Conservation (phyloP, 805 yeast genomes). For the Osmozyma mogii region DNA sequence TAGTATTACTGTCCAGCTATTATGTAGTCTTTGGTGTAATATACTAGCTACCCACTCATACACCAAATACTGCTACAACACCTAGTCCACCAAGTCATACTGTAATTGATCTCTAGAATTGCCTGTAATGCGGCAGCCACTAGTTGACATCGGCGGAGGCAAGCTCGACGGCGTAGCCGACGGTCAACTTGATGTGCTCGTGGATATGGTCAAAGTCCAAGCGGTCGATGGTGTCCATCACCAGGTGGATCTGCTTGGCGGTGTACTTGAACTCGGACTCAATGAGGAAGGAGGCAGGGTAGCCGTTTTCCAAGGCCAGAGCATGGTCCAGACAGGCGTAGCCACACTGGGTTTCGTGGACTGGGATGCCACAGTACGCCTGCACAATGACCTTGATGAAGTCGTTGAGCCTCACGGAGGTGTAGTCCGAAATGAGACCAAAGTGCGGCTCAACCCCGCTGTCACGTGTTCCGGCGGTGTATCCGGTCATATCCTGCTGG, state of each 20-base stretch:
- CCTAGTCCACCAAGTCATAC: no score
- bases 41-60: no score
- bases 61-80: no score
- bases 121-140: no score
- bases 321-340: conserved; percentile 94
- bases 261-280: conserved; percentile 64
- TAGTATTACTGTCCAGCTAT: no score
- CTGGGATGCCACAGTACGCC: conserved; percentile 59
- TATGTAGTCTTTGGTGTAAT: no score
- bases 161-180: conserved; percentile 70
- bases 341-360: conserved; percentile 73
- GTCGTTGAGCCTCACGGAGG: conserved; percentile 44
- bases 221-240: conserved; percentile 73
- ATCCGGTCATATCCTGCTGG: conserved; percentile 95
- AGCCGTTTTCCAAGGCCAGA: conserved; percentile 75
- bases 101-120: no score
- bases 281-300: conserved; percentile 74
- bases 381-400: conserved; percentile 57
- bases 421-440: conserved; percentile 75
- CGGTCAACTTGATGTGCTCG: conserved; percentile 71
- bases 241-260: conserved; percentile 68
- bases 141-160: conserved; percentile 6
- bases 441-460: conserved; percentile 52
- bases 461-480: conserved; percentile 42
- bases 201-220: conserved; percentile 70